A percentile compares a stretch with the other conserved stretches of the same genome.
Evolutionary conservation across 768 basidiomycete genomes (phyloP).

Genomic region (Asterophora parasitica): DNA sequence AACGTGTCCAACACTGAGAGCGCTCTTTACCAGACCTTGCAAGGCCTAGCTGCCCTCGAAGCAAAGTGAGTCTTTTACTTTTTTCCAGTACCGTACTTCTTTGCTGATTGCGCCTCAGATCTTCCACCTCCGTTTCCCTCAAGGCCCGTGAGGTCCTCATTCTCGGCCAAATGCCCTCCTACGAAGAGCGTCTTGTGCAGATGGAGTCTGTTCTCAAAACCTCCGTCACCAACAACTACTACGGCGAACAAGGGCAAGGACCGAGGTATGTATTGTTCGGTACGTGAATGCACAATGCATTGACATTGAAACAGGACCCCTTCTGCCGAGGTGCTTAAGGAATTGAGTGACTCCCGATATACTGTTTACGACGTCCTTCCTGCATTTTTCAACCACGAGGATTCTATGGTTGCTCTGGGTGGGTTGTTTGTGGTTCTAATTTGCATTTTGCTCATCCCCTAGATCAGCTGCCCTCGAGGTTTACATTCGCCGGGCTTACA

Average conservation of each 20-base stretch:
- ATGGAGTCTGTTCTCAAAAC: slow-evolving; percentile 92
- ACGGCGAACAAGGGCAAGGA: slow-evolving; percentile 74
- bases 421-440: slow-evolving; percentile 19
- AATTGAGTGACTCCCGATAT: slow-evolving; percentile 93
- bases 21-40: slow-evolving; percentile 69
- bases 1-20: slow-evolving; percentile 75
- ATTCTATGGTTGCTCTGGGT: slow-evolving; percentile 83
- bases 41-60: slow-evolving; percentile 81
- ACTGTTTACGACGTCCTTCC: slow-evolving; percentile 97
- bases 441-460: not conserved
- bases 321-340: slow-evolving; percentile 80
- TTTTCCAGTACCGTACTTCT: not conserved
- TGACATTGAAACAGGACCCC: slow-evolving; percentile 54
- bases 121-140: slow-evolving; percentile 85
- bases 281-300: slow-evolving; percentile 2
- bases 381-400: slow-evolving; percentile 86
- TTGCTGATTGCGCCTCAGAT: slow-evolving; percentile 38
- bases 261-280: slow-evolving; percentile 43
- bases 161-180: slow-evolving; percentile 93
- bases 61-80: slow-evolving; percentile 56
- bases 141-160: slow-evolving; percentile 98
- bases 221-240: slow-evolving; percentile 81
- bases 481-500: slow-evolving; percentile 93
- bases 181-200: slow-evolving; percentile 88
- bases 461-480: slow-evolving; percentile 85